These are phyloP conservation scores for Naganishia friedmannii DNA, from an alignment of 768 basidiomycete species.

Conservation along the genomic window DNA sequence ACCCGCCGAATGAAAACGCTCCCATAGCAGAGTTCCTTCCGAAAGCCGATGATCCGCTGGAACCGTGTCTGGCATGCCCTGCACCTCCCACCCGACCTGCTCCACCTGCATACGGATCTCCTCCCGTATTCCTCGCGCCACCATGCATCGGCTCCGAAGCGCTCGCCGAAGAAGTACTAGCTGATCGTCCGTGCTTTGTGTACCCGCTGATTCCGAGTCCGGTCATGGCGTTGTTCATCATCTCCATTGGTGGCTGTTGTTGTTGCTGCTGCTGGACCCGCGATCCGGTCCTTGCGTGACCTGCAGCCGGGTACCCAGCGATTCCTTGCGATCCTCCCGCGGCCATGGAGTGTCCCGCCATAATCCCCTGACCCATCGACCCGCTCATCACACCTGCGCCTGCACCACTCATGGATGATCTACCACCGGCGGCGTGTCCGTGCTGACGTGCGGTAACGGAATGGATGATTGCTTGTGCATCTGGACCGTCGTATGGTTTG, in stretches of 20 bases:
- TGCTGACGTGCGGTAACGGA: slow-evolving; percentile 51
- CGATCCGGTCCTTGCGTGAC: slow-evolving; percentile 15
- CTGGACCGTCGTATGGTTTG: slow-evolving; percentile 88
- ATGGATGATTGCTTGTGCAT: slow-evolving; percentile 65
- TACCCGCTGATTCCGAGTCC: slow-evolving; percentile 2
- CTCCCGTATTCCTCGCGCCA: slow-evolving; percentile 6
- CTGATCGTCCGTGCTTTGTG: slow-evolving; percentile 17
- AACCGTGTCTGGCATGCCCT: slow-evolving; percentile 15
- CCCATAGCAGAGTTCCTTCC: slow-evolving; percentile 19
- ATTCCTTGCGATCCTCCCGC: not conserved
- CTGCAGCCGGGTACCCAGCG: not conserved
- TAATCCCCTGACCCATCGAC: not conserved
- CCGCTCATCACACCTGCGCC: slow-evolving; percentile 12
- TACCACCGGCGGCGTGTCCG: slow-evolving; percentile 38
- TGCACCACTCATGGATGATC: slow-evolving; percentile 10
- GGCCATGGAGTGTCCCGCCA: not conserved
- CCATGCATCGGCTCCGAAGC: slow-evolving; percentile 15
- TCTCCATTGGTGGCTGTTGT: no score
- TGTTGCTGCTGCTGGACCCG: not conserved
- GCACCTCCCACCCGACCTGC: not conserved
- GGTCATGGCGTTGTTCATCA: slow-evolving; percentile 7
- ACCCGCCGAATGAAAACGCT: slow-evolving; percentile 4
- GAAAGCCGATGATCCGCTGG: slow-evolving; percentile 15
- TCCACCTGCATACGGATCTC: not conserved
- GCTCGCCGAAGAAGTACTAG: slow-evolving; percentile 26